Conservation (phyloP, 2,329 filamentous ascomycete genomes). For the Xylariaceae sp. region DNA sequence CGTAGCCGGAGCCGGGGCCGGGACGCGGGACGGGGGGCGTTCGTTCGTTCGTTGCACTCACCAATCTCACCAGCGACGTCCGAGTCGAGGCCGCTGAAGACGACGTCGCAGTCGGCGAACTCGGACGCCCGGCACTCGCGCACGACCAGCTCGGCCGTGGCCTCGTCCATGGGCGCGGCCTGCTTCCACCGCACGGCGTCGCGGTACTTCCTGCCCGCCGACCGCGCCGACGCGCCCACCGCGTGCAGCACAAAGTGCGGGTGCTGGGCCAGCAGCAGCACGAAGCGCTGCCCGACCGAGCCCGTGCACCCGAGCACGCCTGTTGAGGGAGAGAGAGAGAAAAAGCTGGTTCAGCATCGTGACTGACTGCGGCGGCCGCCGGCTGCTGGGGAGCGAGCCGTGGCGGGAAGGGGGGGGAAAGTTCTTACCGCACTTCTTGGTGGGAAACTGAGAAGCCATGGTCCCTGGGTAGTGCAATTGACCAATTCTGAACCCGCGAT, state of each 20-base stretch:
- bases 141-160: constrained; percentile 73
- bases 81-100: constrained; percentile 88
- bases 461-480: neutral
- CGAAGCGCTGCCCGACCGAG: constrained; percentile 91
- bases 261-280: constrained; percentile 82
- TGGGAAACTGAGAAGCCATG: constrained; percentile 36
- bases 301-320: constrained; percentile 86
- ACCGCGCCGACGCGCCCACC: constrained; percentile 81
- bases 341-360: constrained; percentile 5
- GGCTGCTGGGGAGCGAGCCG: no score
- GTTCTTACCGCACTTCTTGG: constrained; percentile 53
- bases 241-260: constrained; percentile 81
- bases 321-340: constrained; percentile 2
- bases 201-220: constrained; percentile 87
- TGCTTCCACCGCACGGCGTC: constrained; percentile 97
- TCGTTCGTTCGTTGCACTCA: no score
- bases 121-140: constrained; percentile 75
- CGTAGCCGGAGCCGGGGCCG: no score
- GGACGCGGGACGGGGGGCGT: no score
- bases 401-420: constrained; percentile 4
- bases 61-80: constrained; percentile 89
- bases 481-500: neutral
- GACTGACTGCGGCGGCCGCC: neutral
- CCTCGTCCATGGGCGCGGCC: constrained; percentile 64
- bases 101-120: constrained; percentile 83